Base-by-base conservation (phyloP, 768 basidiomycete species). In the Naganishia friedmannii region DNA sequence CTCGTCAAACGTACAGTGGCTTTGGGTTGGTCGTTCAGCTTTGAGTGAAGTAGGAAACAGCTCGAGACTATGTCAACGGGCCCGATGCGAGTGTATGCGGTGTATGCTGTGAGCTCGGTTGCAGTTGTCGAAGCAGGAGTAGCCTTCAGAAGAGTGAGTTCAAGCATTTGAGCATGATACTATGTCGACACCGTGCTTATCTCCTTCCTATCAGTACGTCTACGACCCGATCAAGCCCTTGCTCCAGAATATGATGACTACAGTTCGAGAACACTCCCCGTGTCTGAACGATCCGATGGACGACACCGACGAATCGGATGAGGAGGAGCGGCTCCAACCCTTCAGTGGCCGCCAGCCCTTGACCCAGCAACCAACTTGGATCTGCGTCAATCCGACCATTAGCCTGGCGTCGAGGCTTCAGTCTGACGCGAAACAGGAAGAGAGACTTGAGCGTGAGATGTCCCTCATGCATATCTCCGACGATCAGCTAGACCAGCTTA, bases 141-240 rank as follows among this genome's bases (percentile, higher is more conserved):
- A 31, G 67, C 67, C 7, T 57, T 68, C 54, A 68, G 45, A 56
- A 29, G 39, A 19, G 67, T 68, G 32, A 42, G 67, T 45, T 42
- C 39, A 56, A 6, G 17, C 21, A n/a, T 31, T 56, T 29, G 10
- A 53, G 48, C 6, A 55, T 26, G 5, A 29, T 8, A 29, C 9
- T 26, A 5, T 23, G 29, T 21, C 21, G 12, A 26, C 3, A 5
- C 2, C 15, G 19, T 26, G 39, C 28, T 53, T n/a, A 23, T 23
- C 31, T 8, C 9, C 6, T 37, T 17, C 29, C 13, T 10, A 32
- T 2, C n/a, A 68, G 67, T 68, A 54, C 48, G 67, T 68, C n/a
- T 68, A 68, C 54, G 67, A 68, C 57, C 67, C 67, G 13, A 2
- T 68, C 54, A 55, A 53, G 54, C 67, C 67, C 23, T n/a, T 68